Percentiles rank a stretch among this genome's conserved stretches.
Evolutionary conservation across 164 flowering plant genomes (phyloP).

Genomic region (Liriodendron chinense): DNA sequence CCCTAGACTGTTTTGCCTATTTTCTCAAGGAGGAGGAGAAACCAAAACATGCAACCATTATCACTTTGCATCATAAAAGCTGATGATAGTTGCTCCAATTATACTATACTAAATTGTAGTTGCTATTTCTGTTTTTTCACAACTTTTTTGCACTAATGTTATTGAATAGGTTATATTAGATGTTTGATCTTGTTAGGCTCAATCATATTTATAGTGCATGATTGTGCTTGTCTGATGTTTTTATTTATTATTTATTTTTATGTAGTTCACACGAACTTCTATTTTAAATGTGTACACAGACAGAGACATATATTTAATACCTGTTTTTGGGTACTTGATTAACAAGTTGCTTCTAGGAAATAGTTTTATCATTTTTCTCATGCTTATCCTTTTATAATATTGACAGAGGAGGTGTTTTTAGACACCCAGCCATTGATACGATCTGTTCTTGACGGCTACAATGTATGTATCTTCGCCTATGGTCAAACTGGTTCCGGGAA

Average conservation of each 20-base stretch:
- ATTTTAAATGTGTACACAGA: background rate
- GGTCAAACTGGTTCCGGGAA: constrained; percentile 99
- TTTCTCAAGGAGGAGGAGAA: background rate
- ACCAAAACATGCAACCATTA: too few species aligned
- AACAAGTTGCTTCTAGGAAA: background rate
- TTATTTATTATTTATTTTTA: too few species aligned
- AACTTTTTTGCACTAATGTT: background rate
- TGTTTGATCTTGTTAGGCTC: too few species aligned
- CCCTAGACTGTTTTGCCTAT: background rate
- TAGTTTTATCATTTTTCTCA: background rate
- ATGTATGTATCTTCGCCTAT: constrained; percentile 96
- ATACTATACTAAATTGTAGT: background rate
- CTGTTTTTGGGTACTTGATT: background rate
- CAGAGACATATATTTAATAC: too few species aligned
- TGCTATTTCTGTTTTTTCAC: background rate
- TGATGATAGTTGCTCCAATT: background rate
- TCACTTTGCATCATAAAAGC: background rate
- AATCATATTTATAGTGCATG: background rate
- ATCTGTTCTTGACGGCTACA: constrained; percentile 91
- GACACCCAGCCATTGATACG: constrained; percentile 91
- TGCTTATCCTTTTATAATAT: constrained; percentile 9
- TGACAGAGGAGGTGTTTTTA: constrained; percentile 78
- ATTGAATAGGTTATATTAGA: background rate
- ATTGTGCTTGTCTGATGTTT: background rate
- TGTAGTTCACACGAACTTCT: background rate